A percentile compares a stretch with the other conserved stretches of the same genome.
phyloP scores from a whole-genome alignment of 257 asterid species.

The Solanum medicagineum region DNA sequence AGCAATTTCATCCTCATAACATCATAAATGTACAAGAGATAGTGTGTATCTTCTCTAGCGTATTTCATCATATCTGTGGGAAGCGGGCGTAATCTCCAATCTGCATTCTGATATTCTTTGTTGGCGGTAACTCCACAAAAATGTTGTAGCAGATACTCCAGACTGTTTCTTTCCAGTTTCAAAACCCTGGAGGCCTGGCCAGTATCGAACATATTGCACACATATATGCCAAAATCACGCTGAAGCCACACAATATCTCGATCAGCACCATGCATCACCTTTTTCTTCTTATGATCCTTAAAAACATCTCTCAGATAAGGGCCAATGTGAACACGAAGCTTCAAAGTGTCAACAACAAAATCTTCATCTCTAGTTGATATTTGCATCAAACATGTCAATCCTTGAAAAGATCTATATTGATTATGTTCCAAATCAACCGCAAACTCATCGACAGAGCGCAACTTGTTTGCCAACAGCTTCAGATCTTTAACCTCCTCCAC shows the following conservation, averaged over 20 bases:
- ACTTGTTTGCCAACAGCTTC: constrained; percentile 68
- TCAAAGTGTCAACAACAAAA: constrained; percentile 84
- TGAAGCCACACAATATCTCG: constrained; percentile 91
- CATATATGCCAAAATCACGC: constrained; percentile 87
- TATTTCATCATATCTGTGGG: constrained; percentile 87
- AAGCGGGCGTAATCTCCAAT: constrained; percentile 97
- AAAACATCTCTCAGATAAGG: constrained; percentile 85
- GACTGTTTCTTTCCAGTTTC: constrained; percentile 84
- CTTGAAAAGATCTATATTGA: constrained; percentile 95
- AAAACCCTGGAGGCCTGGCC: constrained; percentile 99
- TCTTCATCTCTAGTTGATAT: constrained; percentile 94
- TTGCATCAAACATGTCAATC: constrained; percentile 96
- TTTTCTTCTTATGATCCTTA: constrained; percentile 81
- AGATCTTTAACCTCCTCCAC: constrained; percentile 86
- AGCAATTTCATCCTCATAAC: constrained; percentile 60
- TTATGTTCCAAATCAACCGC: constrained; percentile 99
- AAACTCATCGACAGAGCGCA: constrained; percentile 65
- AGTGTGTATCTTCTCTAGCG: constrained; percentile 98
- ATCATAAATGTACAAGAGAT: constrained; percentile 80
- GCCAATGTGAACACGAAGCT: constrained; percentile 81
- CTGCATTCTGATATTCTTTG: constrained; percentile 99
- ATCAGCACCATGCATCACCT: constrained; percentile 99
- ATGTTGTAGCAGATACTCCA: constrained; percentile 69
- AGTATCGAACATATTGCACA: constrained; percentile 97
- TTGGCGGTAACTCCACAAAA: constrained; percentile 89